A percentile compares a stretch with the other conserved stretches of the same genome.
Evolutionary conservation across 2,329 filamentous ascomycete species (phyloP).

Genomic region (Stemphylium beticola): DNA sequence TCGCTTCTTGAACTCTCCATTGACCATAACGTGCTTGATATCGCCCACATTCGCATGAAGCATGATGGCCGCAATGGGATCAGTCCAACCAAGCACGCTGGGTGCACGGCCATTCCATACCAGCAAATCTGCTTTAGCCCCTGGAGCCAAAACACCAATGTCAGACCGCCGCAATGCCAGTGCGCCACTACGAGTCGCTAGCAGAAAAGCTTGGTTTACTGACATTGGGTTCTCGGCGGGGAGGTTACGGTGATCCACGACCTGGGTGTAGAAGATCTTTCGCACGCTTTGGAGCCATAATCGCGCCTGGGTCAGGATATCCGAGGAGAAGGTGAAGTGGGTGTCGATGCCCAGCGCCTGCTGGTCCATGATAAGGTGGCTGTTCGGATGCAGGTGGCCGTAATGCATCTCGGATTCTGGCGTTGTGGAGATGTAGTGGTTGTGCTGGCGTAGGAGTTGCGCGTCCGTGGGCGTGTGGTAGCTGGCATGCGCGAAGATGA

Average conservation of each 20-base stretch:
- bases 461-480: slow-evolving; percentile 53
- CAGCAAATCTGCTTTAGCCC: slow-evolving; percentile 62
- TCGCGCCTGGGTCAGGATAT: slow-evolving; percentile 56
- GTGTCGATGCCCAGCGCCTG: slow-evolving; percentile 62
- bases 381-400: slow-evolving; percentile 58
- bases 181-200: slow-evolving; percentile 61
- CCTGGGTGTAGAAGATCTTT: slow-evolving; percentile 47
- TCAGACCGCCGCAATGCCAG: slow-evolving; percentile 60
- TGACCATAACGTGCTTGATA: slow-evolving; percentile 58
- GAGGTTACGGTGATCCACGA: slow-evolving; percentile 52
- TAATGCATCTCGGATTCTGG: slow-evolving; percentile 67
- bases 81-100: slow-evolving; percentile 60
- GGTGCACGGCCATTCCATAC: slow-evolving; percentile 60
- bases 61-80: slow-evolving; percentile 63
- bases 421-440: slow-evolving; percentile 64
- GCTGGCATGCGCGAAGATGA: slow-evolving; percentile 61
- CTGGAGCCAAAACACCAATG: slow-evolving; percentile 57
- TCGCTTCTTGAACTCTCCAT: slow-evolving; percentile 58
- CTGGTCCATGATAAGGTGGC: slow-evolving; percentile 58
- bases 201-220: slow-evolving; percentile 61
- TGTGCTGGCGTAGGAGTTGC: slow-evolving; percentile 54
- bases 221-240: slow-evolving; percentile 60
- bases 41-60: slow-evolving; percentile 62
- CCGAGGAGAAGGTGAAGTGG: slow-evolving; percentile 59
- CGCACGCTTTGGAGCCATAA: slow-evolving; percentile 61